These are phyloP conservation scores for Paramarasmius palmivorus DNA, from an alignment of 1,284 basidiomycete species.

Conservation along the genomic window DNA sequence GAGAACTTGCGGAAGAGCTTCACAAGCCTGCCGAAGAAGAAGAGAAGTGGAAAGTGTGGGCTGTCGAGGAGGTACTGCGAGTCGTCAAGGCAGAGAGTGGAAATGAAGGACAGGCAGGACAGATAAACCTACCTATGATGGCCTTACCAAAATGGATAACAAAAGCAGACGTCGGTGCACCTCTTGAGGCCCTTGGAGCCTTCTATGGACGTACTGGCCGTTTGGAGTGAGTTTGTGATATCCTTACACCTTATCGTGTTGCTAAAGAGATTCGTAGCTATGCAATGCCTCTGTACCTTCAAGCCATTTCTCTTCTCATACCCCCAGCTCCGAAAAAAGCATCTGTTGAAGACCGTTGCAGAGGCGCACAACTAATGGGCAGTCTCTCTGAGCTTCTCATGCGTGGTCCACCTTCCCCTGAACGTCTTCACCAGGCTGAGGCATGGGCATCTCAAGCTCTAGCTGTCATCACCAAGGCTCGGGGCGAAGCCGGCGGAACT, in stretches of 20 bases:
- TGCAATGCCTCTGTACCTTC: constrained; percentile 66
- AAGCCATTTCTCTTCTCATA: constrained; percentile 66
- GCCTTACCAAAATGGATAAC: constrained; percentile 64
- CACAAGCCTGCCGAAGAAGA: constrained; percentile 49
- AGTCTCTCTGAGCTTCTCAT: constrained; percentile 63
- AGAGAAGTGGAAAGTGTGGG: constrained; percentile 60
- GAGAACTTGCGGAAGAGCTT: constrained; percentile 48
- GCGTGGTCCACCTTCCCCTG: constrained; percentile 39
- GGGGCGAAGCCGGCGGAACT: constrained; percentile 26
- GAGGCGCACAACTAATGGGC: constrained; percentile 71
- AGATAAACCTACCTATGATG: constrained; percentile 44
- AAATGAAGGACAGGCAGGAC: constrained; percentile 18
- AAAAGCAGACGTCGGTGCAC: constrained; percentile 64
- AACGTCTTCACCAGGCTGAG: constrained; percentile 56
- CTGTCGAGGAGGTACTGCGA: constrained; percentile 61
- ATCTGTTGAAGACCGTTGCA: constrained; percentile 55
- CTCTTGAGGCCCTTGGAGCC: constrained; percentile 65
- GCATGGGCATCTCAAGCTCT: constrained; percentile 60
- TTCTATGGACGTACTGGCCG: constrained; percentile 64
- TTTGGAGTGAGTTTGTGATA: constrained; percentile 48
- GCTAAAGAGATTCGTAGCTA: constrained; percentile 38
- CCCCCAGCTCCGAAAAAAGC: constrained; percentile 42
- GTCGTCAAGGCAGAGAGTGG: constrained; percentile 29
- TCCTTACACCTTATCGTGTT: neutral
- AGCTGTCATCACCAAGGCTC: constrained; percentile 43